phyloP scores from a whole-genome alignment of 148 eudicot species.

The Linanthus parryae region DNA sequence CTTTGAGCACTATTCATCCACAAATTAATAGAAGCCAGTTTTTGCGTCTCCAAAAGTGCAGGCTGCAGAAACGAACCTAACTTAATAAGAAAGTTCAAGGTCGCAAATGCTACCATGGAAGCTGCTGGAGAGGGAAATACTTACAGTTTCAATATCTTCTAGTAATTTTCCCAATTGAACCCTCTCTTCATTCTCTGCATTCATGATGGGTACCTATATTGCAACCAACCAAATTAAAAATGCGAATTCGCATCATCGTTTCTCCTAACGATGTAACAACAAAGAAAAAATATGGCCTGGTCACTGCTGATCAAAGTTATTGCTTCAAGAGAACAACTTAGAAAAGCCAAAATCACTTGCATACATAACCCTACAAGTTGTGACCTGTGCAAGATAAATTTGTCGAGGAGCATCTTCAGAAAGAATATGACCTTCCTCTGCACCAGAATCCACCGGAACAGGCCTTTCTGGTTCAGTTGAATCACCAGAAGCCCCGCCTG shows the following conservation, averaged over 20 bases:
- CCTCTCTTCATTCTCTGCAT: slow-evolving; percentile 58
- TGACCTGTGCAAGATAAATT: slow-evolving; percentile 87
- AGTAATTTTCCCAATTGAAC: slow-evolving; percentile 55
- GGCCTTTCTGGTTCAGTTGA: slow-evolving; percentile 29
- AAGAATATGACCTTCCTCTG: slow-evolving; percentile 24
- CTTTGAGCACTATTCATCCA: slow-evolving; percentile 83
- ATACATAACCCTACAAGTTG: no score
- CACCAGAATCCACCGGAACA: slow-evolving; percentile 13
- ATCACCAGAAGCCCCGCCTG: slow-evolving; percentile 18
- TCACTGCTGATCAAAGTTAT: no score
- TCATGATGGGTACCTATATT: slow-evolving; percentile 69
- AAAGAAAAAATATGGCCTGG: no score
- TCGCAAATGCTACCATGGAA: not conserved
- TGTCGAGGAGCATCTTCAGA: slow-evolving; percentile 47
- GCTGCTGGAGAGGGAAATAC: slow-evolving; percentile 2
- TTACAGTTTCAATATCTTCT: slow-evolving; percentile 55
- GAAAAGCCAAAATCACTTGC: slow-evolving; percentile 2
- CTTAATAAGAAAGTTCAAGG: not conserved
- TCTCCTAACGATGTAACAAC: not conserved
- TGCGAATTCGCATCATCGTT: not conserved
- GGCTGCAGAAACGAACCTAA: slow-evolving; percentile 40
- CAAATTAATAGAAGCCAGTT: slow-evolving; percentile 64
- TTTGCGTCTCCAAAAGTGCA: slow-evolving; percentile 45
- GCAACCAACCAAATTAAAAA: slow-evolving; percentile 7
- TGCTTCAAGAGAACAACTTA: not conserved